These are phyloP conservation scores for Fraxinus albicans DNA, from an alignment of 305 asterid species.

Conservation along the genomic window DNA sequence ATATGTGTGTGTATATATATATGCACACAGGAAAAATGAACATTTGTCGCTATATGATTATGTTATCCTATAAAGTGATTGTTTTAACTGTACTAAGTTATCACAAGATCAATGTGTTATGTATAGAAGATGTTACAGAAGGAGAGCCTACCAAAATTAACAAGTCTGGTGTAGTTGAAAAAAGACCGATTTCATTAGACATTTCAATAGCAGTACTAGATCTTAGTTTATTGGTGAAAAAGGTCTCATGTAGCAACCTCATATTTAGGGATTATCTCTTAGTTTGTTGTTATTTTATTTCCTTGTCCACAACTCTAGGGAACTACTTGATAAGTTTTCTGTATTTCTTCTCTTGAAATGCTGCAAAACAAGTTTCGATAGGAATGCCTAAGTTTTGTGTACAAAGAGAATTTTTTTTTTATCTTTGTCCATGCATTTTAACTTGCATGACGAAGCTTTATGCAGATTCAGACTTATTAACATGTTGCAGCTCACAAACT, in stretches of 20 bases:
- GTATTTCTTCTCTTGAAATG: no score
- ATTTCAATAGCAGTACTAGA: no score
- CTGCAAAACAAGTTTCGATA: no score
- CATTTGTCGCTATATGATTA: not conserved
- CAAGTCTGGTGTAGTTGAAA: not conserved
- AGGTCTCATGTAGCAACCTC: no score
- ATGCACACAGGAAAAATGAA: not conserved
- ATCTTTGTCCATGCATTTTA: no score
- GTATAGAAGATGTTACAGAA: not conserved
- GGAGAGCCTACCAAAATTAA: not conserved
- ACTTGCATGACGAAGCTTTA: no score
- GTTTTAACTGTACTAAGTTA: not conserved
- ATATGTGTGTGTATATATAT: not conserved
- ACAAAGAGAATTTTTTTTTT: no score
- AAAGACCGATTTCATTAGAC: not conserved
- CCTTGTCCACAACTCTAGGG: no score
- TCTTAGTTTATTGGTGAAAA: no score
- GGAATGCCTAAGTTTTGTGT: no score
- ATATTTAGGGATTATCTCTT: no score
- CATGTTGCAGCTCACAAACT: slow-evolving; percentile 47
- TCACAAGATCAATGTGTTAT: not conserved
- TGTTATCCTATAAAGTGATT: not conserved
- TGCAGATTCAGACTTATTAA: slow-evolving; percentile 32
- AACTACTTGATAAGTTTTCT: no score
- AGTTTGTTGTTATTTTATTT: not conserved